phyloP scores from a whole-genome alignment of 2,329 filamentous ascomycete genomes.

The Magnaporthales sp. region DNA sequence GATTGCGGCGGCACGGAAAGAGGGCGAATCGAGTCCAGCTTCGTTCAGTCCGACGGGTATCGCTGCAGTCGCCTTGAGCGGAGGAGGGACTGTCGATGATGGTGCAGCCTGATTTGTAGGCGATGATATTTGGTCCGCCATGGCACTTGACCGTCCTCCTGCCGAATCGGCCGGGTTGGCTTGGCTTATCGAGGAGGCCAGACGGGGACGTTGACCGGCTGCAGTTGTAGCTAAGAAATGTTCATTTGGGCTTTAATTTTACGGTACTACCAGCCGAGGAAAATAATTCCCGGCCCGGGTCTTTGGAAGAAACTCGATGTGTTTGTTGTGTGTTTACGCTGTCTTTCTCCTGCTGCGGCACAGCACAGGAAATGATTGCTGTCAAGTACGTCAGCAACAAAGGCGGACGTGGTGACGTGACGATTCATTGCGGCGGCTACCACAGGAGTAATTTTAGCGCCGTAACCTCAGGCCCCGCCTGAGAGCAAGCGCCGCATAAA shows the following conservation, averaged over 20 bases:
- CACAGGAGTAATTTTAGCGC: not conserved
- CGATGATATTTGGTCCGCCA: constrained; percentile 1
- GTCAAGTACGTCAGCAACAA: not conserved
- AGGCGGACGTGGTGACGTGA: not conserved
- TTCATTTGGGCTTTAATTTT: not conserved
- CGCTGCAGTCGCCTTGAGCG: constrained; percentile 25
- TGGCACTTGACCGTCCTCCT: not conserved
- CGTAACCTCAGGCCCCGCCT: not conserved
- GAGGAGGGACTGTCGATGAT: constrained; percentile 8
- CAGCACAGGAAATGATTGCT: not conserved
- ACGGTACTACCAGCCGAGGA: not conserved
- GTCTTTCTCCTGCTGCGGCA: not conserved
- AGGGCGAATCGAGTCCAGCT: constrained; percentile 91
- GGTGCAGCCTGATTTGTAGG: not conserved
- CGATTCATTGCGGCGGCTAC: not conserved
- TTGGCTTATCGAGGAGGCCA: not conserved
- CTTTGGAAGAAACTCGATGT: not conserved
- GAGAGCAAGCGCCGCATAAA: not conserved
- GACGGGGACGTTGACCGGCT: not conserved
- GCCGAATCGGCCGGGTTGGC: not conserved
- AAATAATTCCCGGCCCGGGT: not conserved
- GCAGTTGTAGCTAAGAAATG: not conserved
- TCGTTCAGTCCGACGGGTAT: constrained; percentile 83
- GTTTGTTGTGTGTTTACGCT: not conserved
- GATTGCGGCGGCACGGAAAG: constrained; percentile 77